These are phyloP conservation scores for Mycena kentingensis DNA, from an alignment of 768 basidiomycete genomes.

Conservation along the genomic window DNA sequence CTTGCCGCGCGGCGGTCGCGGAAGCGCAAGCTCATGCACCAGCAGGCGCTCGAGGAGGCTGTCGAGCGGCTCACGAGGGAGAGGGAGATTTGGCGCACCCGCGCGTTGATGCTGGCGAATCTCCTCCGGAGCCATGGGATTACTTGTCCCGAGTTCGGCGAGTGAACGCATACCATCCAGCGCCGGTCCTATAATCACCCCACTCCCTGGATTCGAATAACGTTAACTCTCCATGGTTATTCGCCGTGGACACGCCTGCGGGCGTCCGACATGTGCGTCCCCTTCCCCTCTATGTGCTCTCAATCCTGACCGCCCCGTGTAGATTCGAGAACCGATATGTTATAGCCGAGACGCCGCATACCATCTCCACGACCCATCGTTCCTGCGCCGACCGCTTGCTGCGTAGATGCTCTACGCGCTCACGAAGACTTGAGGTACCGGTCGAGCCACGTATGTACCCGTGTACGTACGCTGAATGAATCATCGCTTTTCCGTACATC, in stretches of 20 bases:
- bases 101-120: conserved; percentile 41
- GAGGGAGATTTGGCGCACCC: conserved; percentile 54
- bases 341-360: conserved; percentile 24
- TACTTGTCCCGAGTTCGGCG: conserved; percentile 41
- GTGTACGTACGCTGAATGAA: too few species aligned
- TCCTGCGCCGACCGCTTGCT: too few species aligned
- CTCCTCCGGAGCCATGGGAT: conserved; percentile 50
- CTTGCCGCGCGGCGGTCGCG: conserved; percentile 67
- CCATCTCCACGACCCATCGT: too few species aligned
- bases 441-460: too few species aligned
- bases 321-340: conserved; percentile 24
- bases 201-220: too few species aligned
- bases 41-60: conserved; percentile 53
- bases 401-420: too few species aligned
- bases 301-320: conserved; percentile 7
- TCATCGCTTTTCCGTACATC: too few species aligned
- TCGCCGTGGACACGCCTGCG: conserved; percentile 17
- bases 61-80: conserved; percentile 49
- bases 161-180: conserved; percentile 26
- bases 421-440: too few species aligned
- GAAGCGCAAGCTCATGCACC: conserved; percentile 66
- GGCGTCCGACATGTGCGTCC: conserved; percentile 25
- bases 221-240: conserved; percentile 11
- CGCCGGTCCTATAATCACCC: too few species aligned
- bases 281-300: neutral